Evolutionary conservation across 1,139 yeast species (phyloP), one percentile per base, ranked within the genome.

Genomic region (Kodamaea arcana): DNA sequence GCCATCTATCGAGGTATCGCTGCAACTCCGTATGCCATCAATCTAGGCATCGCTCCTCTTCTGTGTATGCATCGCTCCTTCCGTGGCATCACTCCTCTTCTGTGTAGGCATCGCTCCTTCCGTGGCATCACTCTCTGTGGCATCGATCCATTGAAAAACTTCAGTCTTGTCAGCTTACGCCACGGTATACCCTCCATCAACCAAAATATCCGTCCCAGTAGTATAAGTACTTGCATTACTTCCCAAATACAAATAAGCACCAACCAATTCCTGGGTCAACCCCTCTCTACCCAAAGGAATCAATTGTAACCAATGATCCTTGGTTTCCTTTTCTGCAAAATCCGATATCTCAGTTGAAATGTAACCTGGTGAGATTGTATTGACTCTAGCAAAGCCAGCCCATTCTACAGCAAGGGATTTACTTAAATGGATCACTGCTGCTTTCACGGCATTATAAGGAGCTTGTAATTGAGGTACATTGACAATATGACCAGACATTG

Each of bases 381-480:
- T 85, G 45, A 84, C 88, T 58, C 95, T 73, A 34, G 81, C 80
- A 54, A 79, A 75, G 36, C 75, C 69, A 24, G 94, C 86, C 94
- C 95, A 86, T 59, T 86, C 95, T 33, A 81, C 78, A 12, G 94
- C 94, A 43, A 86, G 69, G 2, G 90, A 78, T 60, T 75, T 80
- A 41, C 83, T 79, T 55, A 87, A 69, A 58, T 84, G 94, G 43
- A 82, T 75, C 32, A 83, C 86, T 35, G 92, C 95, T 15, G 95
- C 94, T 65, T 85, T 85, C 47, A 92, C 80, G 61, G 85, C 81
- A 62, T 85, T 85, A 67, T 85, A 85, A 15, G 90, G 88, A 32
- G 86, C 80, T 61, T 85, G 95, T 37, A 82, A 77, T 58, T 85
- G 94, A 11, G 95, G 95, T 43, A 78, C 77, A 60, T 85, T 85